Evolutionary conservation across 495 filamentous ascomycete species (phyloP).

Genomic region (Hypoxylon fragiforme): DNA sequence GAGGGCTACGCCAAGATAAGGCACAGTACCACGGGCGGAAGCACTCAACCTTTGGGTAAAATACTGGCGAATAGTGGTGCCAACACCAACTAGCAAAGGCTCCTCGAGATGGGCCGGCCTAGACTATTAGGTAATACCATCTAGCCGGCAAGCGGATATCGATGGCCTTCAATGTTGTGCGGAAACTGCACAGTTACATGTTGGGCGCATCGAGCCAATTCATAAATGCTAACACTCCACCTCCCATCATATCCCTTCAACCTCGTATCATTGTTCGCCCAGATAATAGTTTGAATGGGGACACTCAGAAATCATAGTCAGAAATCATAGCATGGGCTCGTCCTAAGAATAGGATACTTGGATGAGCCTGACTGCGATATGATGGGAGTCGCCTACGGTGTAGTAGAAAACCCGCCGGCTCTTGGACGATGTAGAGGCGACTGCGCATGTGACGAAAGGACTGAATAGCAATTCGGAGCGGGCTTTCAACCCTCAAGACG

Average conservation of each 20-base stretch:
- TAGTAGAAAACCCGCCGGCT: constrained; percentile 51
- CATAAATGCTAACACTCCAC: constrained; percentile 53
- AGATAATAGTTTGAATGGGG: constrained; percentile 72
- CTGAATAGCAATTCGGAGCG: constrained; percentile 49
- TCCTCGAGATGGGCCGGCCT: constrained; percentile 45
- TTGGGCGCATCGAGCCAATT: constrained; percentile 62
- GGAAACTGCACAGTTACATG: constrained; percentile 70
- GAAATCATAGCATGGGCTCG: constrained; percentile 62
- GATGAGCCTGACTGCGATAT: constrained; percentile 63
- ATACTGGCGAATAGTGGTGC: constrained; percentile 67
- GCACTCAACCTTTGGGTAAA: constrained; percentile 58
- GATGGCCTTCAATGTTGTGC: constrained; percentile 59
- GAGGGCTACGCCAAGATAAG: constrained; percentile 63
- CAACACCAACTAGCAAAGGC: constrained; percentile 70
- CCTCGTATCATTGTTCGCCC: constrained; percentile 71
- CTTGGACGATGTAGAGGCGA: background rate
- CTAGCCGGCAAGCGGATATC: constrained; percentile 63
- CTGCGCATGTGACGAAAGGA: background rate
- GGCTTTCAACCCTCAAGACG: constrained; percentile 56
- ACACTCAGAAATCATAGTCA: constrained; percentile 67
- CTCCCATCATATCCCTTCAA: constrained; percentile 58
- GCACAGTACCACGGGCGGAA: constrained; percentile 61
- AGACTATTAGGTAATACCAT: constrained; percentile 55
- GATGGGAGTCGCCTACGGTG: constrained; percentile 71
- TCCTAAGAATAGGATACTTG: constrained; percentile 57